Percentiles rank a stretch among this genome's conserved stretches.
Conservation (phyloP, 2,329 filamentous ascomycete genomes). For the Penicillium sp. region DNA sequence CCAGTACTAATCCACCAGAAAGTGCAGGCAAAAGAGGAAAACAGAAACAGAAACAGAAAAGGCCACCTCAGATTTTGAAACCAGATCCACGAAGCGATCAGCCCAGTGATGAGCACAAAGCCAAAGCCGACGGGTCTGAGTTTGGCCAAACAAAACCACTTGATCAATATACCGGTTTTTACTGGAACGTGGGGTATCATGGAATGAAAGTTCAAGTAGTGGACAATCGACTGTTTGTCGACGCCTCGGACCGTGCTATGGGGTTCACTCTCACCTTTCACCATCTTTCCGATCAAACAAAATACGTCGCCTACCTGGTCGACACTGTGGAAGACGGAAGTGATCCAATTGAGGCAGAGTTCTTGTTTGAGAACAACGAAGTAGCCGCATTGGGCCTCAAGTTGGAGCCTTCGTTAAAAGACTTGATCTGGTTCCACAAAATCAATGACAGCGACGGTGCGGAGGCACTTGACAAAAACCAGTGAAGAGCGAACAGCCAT, state of each 20-base stretch:
- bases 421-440: background rate
- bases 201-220: conserved; percentile 25
- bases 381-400: background rate
- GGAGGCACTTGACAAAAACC: background rate
- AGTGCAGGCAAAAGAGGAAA: background rate
- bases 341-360: background rate
- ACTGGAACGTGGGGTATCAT: conserved; percentile 30
- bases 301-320: background rate
- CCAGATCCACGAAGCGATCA: background rate
- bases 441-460: background rate
- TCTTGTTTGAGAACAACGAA: background rate
- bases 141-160: conserved; percentile 17
- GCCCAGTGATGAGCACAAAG: background rate
- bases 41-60: background rate
- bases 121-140: background rate
- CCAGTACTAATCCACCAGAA: conserved; percentile 3
- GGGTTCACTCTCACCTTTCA: conserved; percentile 34
- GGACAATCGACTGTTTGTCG: conserved; percentile 31
- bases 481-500: background rate
- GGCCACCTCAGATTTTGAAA: background rate
- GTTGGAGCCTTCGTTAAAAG: background rate
- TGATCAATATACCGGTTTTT: conserved; percentile 23
- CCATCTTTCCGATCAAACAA: conserved; percentile 27
- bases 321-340: background rate
- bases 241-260: conserved; percentile 36